Evolutionary conservation across 768 basidiomycete species (phyloP).

Genomic region (Pisolithus orientalis): DNA sequence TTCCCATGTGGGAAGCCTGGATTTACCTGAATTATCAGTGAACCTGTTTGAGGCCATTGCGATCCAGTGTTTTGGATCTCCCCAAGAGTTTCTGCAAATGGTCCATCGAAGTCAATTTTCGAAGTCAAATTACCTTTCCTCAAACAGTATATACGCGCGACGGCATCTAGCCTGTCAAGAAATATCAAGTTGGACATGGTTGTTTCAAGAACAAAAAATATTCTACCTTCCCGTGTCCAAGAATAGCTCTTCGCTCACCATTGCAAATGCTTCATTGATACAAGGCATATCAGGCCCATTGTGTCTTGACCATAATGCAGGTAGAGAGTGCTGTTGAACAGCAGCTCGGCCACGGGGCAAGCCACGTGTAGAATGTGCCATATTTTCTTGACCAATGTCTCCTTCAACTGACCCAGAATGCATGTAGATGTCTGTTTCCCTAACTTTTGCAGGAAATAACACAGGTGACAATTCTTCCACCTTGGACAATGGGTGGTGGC

Average conservation of each 20-base stretch:
- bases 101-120: neutral
- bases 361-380: no score
- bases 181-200: no score
- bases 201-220: neutral
- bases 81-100: slow-evolving; percentile 3
- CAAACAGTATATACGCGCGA: slow-evolving; percentile 19
- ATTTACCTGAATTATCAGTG: slow-evolving; percentile 42
- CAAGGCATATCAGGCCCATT: slow-evolving; percentile 14
- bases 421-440: neutral
- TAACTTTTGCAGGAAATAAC: neutral
- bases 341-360: no score
- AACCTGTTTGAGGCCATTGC: slow-evolving; percentile 41
- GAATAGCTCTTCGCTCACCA: slow-evolving; percentile 18
- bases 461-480: neutral
- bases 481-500: neutral
- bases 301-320: slow-evolving; percentile 23
- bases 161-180: slow-evolving; percentile 12
- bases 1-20: slow-evolving; percentile 25
- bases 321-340: slow-evolving; percentile 7
- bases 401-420: neutral
- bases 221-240: slow-evolving; percentile 13
- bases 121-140: neutral
- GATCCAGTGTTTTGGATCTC: slow-evolving; percentile 11
- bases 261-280: slow-evolving; percentile 17
- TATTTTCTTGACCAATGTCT: neutral